Evolutionary conservation across 768 basidiomycete species (phyloP).

Genomic region (Kwoniella sp.): DNA sequence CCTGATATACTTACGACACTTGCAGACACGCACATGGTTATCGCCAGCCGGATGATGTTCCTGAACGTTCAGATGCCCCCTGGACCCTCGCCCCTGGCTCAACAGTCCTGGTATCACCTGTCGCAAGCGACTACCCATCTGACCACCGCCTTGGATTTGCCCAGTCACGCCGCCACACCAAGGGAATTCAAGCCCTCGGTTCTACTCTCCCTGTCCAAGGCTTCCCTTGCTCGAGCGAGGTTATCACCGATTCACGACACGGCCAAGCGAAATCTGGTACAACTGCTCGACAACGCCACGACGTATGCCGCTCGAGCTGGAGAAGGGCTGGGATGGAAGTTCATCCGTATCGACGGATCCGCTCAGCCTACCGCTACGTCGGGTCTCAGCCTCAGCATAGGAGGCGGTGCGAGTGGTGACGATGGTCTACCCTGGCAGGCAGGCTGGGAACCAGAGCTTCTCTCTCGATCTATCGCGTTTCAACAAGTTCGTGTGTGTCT

Average conservation of each 20-base stretch:
- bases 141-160: conserved; percentile 31
- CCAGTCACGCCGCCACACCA: conserved; percentile 21
- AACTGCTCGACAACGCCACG: conserved; percentile 40
- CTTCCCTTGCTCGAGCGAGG: conserved; percentile 27
- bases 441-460: conserved; percentile 44
- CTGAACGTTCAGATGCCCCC: conserved; percentile 24
- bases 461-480: conserved; percentile 26
- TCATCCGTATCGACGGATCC: conserved; percentile 3
- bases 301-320: conserved; percentile 37
- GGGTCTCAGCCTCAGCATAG: conserved; percentile 12
- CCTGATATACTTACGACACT: conserved; percentile 35
- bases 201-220: conserved; percentile 20
- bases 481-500: conserved; percentile 28
- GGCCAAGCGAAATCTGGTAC: conserved; percentile 31
- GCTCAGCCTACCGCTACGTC: not conserved
- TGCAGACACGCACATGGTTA: conserved; percentile 32
- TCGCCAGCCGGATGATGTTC: conserved; percentile 26
- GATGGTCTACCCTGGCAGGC: conserved; percentile 20
- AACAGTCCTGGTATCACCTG: conserved; percentile 40
- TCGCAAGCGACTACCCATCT: conserved; percentile 26
- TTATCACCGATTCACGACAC: conserved; percentile 30
- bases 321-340: conserved; percentile 24
- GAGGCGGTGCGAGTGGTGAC: not conserved
- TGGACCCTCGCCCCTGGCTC: conserved; percentile 31
- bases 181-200: conserved; percentile 35